These are phyloP conservation scores for Liriodendron chinense DNA, from an alignment of 164 flowering plant species.

Conservation along the genomic window DNA sequence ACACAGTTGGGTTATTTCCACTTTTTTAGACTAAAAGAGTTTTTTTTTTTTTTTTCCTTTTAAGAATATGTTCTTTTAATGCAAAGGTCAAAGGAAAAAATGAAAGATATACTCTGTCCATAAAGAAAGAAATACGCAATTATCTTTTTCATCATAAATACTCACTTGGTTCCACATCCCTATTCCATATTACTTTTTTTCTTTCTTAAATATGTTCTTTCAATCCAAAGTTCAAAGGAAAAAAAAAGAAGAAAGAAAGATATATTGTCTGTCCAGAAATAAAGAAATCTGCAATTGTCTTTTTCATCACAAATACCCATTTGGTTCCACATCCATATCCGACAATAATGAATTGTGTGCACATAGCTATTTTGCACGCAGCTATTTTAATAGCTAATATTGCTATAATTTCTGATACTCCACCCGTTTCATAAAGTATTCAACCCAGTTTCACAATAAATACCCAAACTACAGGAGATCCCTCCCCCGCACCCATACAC, in stretches of 20 bases:
- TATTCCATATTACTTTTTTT: not conserved
- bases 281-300: conserved; percentile 1
- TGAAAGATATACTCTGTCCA: not conserved
- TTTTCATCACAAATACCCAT: conserved; percentile 1
- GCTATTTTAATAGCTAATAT: conserved; percentile 6
- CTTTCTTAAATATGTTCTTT: not conserved
- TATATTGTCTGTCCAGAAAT: conserved; percentile 4
- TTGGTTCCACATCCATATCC: not conserved
- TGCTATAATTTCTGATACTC: conserved; percentile 7
- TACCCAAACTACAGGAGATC: conserved; percentile 3
- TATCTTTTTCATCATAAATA: conserved; percentile 4
- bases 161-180: not conserved
- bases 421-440: conserved; percentile 8
- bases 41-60: not conserved
- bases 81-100: conserved; percentile 4
- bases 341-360: conserved; percentile 7
- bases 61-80: not conserved
- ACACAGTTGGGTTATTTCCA: too few species aligned
- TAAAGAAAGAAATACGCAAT: not conserved
- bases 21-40: too few species aligned
- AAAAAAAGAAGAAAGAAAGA: conserved; percentile 4
- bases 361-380: conserved; percentile 5
- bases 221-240: not conserved
- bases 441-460: not conserved
- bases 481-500: not conserved